Evolutionary conservation across 169 alveolate genomes (phyloP).

Genomic region (Eimeria acervulina): DNA sequence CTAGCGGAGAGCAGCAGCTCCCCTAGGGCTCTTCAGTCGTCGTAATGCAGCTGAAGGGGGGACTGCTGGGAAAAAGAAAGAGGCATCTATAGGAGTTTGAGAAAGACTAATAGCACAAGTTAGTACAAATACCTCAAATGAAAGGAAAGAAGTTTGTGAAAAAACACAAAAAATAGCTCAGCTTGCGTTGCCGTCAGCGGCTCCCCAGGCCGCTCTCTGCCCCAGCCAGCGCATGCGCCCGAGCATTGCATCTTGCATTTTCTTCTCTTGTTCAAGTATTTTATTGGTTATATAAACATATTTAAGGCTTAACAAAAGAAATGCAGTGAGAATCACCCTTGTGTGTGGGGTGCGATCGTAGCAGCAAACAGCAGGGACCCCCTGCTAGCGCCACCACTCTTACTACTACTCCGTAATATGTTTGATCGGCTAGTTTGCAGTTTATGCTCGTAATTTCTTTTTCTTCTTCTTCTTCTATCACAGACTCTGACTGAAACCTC

Average conservation of each 20-base stretch:
- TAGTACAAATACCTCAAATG: background rate
- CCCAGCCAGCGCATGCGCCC: conserved; percentile 22
- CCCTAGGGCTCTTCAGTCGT: background rate
- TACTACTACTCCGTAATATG: too few species aligned
- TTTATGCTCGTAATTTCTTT: too few species aligned
- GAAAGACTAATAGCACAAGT: background rate
- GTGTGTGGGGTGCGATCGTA: too few species aligned
- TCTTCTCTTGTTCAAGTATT: background rate
- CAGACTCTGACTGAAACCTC: too few species aligned
- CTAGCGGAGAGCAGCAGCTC: background rate
- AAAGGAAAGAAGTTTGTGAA: background rate
- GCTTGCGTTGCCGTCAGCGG: background rate
- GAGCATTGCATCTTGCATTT: background rate
- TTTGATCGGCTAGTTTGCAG: too few species aligned
- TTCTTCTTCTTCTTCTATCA: too few species aligned
- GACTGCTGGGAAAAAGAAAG: background rate
- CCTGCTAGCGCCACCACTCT: too few species aligned
- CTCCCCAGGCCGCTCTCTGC: conserved; percentile 21
- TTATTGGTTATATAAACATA: too few species aligned
- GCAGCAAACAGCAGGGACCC: too few species aligned
- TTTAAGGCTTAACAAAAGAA: too few species aligned
- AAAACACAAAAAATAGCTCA: background rate
- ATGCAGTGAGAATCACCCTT: too few species aligned
- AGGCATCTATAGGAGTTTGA: background rate
- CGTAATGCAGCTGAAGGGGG: background rate